A percentile compares a stretch with the other conserved stretches of the same genome.
These are phyloP conservation scores for Stephanodiscus minutulus DNA, from an alignment of 108 stramenopile genomes.

Conservation along the genomic window DNA sequence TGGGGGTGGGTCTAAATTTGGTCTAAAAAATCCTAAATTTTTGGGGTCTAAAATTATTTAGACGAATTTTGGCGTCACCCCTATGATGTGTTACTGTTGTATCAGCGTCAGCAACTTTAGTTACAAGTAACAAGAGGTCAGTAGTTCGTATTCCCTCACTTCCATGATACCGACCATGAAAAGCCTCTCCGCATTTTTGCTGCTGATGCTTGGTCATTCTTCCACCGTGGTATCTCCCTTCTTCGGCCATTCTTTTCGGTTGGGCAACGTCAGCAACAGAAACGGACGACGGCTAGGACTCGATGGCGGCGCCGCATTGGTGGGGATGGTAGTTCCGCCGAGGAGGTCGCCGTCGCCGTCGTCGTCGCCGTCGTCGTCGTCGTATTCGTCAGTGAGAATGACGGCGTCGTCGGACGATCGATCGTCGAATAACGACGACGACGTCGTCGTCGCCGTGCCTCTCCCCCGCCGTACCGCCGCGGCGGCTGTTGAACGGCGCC, in stretches of 20 bases:
- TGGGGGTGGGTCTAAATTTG: too few species aligned
- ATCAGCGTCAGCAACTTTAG: too few species aligned
- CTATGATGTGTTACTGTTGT: too few species aligned
- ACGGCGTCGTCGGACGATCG: neutral
- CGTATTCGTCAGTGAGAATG: too few species aligned
- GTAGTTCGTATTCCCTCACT: too few species aligned
- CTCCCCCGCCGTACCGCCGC: neutral
- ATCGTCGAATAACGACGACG: neutral
- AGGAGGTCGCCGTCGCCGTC: too few species aligned
- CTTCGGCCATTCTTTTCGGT: neutral
- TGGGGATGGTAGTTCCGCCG: neutral
- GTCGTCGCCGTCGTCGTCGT: too few species aligned
- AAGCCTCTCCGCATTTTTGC: neutral
- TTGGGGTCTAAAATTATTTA: too few species aligned
- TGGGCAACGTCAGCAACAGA: neutral
- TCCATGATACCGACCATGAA: too few species aligned
- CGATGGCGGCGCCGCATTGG: neutral
- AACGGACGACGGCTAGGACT: neutral
- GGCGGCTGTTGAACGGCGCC: neutral
- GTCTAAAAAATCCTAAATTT: too few species aligned
- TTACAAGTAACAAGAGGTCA: too few species aligned
- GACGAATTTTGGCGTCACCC: too few species aligned
- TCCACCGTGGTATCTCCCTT: neutral
- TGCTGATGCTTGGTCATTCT: neutral
- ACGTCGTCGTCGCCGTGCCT: neutral